Conservation (phyloP, 306 rosid species). For the Malus orientalis region DNA sequence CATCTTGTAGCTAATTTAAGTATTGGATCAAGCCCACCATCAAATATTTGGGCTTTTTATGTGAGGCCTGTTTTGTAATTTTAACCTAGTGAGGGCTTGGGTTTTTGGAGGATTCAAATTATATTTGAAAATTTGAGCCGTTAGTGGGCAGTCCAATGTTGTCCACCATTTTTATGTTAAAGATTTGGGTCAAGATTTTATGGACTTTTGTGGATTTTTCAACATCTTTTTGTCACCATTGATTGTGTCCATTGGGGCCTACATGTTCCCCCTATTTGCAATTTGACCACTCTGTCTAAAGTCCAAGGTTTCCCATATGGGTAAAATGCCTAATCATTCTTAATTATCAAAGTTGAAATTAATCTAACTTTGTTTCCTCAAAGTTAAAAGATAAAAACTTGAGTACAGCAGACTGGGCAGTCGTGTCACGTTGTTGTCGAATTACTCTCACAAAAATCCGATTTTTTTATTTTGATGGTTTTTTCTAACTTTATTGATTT, state of each 20-base stretch:
- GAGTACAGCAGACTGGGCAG: neutral
- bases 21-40: neutral
- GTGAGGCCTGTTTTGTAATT: neutral
- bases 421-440: neutral
- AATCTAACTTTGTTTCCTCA: neutral
- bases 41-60: neutral
- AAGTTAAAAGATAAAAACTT: no score
- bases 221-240: constrained; percentile 4
- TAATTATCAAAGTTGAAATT: neutral
- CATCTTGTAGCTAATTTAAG: neutral
- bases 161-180: constrained; percentile 12
- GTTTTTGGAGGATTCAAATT: neutral
- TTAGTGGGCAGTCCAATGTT: neutral
- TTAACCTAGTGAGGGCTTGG: neutral
- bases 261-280: constrained; percentile 21
- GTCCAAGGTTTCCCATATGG: constrained; percentile 2
- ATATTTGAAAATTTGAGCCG: neutral
- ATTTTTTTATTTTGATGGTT: no score
- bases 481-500: no score
- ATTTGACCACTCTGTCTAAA: neutral
- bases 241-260: constrained; percentile 12
- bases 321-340: constrained; percentile 4
- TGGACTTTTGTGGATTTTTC: neutral
- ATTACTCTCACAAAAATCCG: neutral
- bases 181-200: neutral